Evolutionary conservation across 2,329 filamentous ascomycete species (phyloP).

Genomic region (Spiromastix sp.): DNA sequence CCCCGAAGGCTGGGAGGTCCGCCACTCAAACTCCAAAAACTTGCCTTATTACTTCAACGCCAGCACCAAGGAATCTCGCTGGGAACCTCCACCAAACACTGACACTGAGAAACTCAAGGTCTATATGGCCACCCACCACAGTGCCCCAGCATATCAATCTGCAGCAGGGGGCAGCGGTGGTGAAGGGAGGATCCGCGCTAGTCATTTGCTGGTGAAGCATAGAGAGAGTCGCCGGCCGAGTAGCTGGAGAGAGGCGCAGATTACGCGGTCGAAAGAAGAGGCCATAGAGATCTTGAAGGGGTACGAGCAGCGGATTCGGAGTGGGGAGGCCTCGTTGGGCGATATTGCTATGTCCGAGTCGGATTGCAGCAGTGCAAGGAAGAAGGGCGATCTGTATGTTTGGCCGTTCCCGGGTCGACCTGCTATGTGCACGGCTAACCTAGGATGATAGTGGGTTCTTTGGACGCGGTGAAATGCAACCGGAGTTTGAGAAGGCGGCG

Average conservation of each 20-base stretch:
- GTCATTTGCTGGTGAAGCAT: slow-evolving; percentile 92
- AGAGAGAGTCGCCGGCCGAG: slow-evolving; percentile 74
- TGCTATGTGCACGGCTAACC: slow-evolving; percentile 3
- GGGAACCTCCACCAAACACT: slow-evolving; percentile 83
- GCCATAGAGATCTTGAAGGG: slow-evolving; percentile 65
- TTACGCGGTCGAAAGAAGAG: slow-evolving; percentile 81
- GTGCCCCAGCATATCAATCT: slow-evolving; percentile 33
- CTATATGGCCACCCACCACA: slow-evolving; percentile 88
- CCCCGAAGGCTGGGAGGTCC: slow-evolving; percentile 84
- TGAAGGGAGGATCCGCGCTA: slow-evolving; percentile 82
- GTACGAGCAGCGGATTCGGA: slow-evolving; percentile 67
- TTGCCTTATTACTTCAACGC: slow-evolving; percentile 98
- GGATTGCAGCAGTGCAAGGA: slow-evolving; percentile 90
- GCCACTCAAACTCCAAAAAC: slow-evolving; percentile 96
- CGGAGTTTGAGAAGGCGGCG: slow-evolving; percentile 93
- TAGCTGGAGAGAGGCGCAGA: slow-evolving; percentile 86
- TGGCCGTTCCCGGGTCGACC: background rate
- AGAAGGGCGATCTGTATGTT: slow-evolving; percentile 74
- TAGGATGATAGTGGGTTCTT: slow-evolving; percentile 62
- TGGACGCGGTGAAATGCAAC: slow-evolving; percentile 91
- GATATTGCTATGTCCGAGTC: slow-evolving; percentile 82
- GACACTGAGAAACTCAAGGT: slow-evolving; percentile 86
- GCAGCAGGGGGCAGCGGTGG: slow-evolving; percentile 28
- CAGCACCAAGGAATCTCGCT: slow-evolving; percentile 75
- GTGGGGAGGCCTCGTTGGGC: slow-evolving; percentile 58